phyloP scores from a whole-genome alignment of 495 filamentous ascomycete genomes.

The Penicillium paradoxum region DNA sequence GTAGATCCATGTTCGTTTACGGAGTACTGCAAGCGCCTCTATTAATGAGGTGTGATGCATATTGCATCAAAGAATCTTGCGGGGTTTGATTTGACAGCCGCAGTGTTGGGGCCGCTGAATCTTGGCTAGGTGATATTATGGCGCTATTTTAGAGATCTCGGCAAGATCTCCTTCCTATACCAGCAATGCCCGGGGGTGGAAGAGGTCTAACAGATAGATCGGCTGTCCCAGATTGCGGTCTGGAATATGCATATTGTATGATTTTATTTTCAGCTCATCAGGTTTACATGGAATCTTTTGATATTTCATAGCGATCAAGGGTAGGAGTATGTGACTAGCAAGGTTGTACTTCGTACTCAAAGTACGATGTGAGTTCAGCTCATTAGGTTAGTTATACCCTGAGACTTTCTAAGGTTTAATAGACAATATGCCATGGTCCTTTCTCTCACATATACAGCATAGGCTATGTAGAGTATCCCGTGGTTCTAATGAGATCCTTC shows the following conservation, averaged over 20 bases:
- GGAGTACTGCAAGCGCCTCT: too few relatives aligned
- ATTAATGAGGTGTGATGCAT: too few relatives aligned
- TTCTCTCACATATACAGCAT: too few relatives aligned
- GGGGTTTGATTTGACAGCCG: background rate
- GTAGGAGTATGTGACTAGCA: too few relatives aligned
- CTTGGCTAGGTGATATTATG: background rate
- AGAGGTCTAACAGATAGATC: background rate
- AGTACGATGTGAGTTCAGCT: too few relatives aligned
- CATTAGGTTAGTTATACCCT: too few relatives aligned
- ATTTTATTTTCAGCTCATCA: background rate
- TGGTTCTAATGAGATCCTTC: too few relatives aligned
- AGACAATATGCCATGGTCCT: too few relatives aligned
- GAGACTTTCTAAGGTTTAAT: too few relatives aligned
- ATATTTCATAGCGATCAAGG: background rate
- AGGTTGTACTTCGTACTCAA: too few relatives aligned
- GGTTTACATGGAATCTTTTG: background rate
- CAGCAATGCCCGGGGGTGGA: background rate
- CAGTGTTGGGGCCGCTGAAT: background rate
- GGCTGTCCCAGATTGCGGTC: background rate
- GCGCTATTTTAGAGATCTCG: background rate
- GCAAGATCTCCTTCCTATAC: background rate
- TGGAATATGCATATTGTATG: background rate
- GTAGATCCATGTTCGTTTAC: background rate
- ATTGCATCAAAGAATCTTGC: background rate
- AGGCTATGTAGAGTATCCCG: too few relatives aligned